These are phyloP conservation scores for Ceratobasidium sp. DNA, from an alignment of 1,284 basidiomycete species.

Conservation along the genomic window DNA sequence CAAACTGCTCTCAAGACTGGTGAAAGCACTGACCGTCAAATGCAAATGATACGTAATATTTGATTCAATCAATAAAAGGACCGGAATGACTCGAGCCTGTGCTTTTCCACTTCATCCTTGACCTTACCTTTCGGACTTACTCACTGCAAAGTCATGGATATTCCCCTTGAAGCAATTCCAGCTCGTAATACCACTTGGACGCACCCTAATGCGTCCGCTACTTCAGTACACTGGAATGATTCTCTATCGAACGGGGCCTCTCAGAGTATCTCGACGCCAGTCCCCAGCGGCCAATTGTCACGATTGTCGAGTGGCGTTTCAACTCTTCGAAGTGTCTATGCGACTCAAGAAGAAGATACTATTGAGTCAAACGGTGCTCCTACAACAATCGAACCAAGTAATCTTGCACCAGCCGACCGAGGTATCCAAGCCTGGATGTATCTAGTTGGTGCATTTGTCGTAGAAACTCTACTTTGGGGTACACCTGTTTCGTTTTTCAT, in stretches of 20 bases:
- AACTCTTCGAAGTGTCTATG: neutral
- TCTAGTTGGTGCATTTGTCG: slow-evolving; percentile 54
- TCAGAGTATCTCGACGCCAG: too few relatives aligned
- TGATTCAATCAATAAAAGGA: neutral
- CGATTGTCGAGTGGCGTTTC: neutral
- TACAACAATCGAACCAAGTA: neutral
- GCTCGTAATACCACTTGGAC: neutral
- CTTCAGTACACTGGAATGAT: too few relatives aligned
- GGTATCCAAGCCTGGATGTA: slow-evolving; percentile 46
- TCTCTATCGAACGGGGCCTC: too few relatives aligned
- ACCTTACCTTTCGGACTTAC: neutral
- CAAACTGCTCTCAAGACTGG: neutral
- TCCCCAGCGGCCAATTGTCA: neutral
- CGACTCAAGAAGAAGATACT: neutral
- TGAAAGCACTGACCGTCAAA: neutral
- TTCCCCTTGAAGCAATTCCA: slow-evolving; percentile 7
- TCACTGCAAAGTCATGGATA: slow-evolving; percentile 1
- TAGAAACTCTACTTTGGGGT: slow-evolving; percentile 57
- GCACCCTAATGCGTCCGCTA: neutral
- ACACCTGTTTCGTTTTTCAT: neutral
- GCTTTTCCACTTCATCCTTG: neutral
- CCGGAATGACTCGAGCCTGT: neutral
- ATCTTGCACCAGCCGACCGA: slow-evolving; percentile 25
- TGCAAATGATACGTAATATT: neutral
- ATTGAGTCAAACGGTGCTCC: neutral